Conservation (phyloP, 306 rosid genomes). For the Adenanthera pavonina region DNA sequence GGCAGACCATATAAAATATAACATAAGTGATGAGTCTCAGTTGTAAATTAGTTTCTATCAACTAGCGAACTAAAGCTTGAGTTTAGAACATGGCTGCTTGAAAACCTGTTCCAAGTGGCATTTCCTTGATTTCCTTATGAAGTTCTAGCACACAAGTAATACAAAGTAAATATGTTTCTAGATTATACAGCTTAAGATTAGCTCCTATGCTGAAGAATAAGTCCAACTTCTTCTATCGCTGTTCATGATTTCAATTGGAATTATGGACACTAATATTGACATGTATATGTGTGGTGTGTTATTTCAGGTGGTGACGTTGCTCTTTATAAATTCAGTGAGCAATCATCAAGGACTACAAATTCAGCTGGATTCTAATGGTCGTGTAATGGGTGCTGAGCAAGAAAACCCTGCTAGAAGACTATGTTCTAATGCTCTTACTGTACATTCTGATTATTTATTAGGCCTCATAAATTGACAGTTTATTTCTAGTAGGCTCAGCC, state of each 20-base stretch:
- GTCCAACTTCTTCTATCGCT: background rate
- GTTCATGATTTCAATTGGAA: conserved; percentile 19
- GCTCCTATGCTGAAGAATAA: background rate
- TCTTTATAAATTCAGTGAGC: too few species aligned
- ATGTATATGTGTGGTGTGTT: too few species aligned
- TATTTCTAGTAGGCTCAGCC: conserved; percentile 58
- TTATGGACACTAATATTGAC: too few species aligned
- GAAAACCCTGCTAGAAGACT: background rate
- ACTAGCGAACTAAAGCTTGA: background rate
- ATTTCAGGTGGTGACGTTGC: too few species aligned
- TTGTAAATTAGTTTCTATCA: background rate
- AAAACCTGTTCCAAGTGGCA: background rate
- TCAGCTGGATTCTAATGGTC: conserved; percentile 75
- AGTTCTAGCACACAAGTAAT: too few species aligned
- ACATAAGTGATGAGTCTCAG: background rate
- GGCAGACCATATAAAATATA: background rate
- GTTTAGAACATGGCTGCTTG: background rate
- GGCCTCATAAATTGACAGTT: background rate
- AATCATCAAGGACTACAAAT: conserved; percentile 14
- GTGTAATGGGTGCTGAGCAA: conserved; percentile 60
- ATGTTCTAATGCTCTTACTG: conserved; percentile 8
- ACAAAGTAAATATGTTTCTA: too few species aligned
- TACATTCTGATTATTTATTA: background rate
- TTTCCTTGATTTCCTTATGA: background rate
- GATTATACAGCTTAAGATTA: too few species aligned